Conservation (phyloP, 2,329 filamentous ascomycete genomes). For the Colletotrichum sp. region DNA sequence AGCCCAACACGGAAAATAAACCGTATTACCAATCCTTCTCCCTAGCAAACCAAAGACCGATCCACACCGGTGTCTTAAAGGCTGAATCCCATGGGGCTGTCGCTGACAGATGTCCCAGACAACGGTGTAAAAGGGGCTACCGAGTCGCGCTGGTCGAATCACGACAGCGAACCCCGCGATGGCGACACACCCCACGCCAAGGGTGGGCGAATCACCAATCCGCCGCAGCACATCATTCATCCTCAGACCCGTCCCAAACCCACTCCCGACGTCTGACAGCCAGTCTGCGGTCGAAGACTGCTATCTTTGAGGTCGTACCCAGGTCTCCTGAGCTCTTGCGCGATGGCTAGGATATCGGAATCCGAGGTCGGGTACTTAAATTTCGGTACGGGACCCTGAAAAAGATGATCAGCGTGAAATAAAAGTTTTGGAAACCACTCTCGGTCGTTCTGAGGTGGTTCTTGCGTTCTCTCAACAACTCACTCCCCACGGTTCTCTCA, state of each 20-base stretch:
- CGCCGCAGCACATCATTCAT: conserved; percentile 15
- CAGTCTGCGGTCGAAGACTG: background rate
- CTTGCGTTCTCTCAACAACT: background rate
- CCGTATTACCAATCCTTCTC: background rate
- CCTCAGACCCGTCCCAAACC: background rate
- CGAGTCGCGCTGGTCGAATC: conserved; percentile 8
- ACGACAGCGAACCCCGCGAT: conserved; percentile 20
- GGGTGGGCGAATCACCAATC: conserved; percentile 10
- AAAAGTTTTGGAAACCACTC: background rate
- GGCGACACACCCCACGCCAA: conserved; percentile 21
- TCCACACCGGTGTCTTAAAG: background rate
- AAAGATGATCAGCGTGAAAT: too few species aligned
- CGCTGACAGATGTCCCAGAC: background rate
- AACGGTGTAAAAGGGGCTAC: background rate
- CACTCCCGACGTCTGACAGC: background rate
- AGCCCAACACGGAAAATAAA: background rate
- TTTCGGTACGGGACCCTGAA: background rate
- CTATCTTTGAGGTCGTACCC: background rate
- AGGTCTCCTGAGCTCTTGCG: background rate
- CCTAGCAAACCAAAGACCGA: background rate
- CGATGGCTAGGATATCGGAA: conserved; percentile 12
- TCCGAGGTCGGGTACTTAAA: conserved; percentile 7
- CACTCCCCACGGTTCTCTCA: background rate
- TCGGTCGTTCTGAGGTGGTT: background rate
- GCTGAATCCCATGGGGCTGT: background rate